Percentiles rank a stretch among this genome's conserved stretches.
Evolutionary conservation across 495 filamentous ascomycete species (phyloP).

Genomic region (Lepraria neglecta): DNA sequence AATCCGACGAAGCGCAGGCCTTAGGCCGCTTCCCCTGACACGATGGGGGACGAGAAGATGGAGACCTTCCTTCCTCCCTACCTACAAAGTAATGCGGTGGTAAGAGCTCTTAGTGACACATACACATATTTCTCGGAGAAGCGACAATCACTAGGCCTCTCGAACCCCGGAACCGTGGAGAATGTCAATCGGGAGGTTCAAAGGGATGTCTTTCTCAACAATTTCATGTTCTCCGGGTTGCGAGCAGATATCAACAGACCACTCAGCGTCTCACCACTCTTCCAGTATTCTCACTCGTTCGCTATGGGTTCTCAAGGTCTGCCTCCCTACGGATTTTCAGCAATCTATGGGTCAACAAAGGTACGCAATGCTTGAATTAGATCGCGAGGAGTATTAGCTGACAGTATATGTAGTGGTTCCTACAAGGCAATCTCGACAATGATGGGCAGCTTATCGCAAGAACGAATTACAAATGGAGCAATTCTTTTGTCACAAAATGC

Average conservation of each 20-base stretch:
- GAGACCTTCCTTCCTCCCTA: conserved; percentile 52
- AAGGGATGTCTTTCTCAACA: conserved; percentile 88
- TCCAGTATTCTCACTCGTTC: conserved; percentile 96
- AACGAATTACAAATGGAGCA: conserved; percentile 83
- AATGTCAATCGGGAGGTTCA: conserved; percentile 86
- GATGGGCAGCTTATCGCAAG: conserved; percentile 73
- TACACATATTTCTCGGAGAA: conserved; percentile 78
- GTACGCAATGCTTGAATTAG: conserved; percentile 22
- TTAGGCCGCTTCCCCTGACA: conserved; percentile 12
- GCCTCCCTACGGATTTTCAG: conserved; percentile 90
- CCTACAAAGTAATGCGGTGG: conserved; percentile 65
- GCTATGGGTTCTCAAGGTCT: conserved; percentile 79
- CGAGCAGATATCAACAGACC: conserved; percentile 93
- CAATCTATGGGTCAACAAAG: conserved; percentile 80
- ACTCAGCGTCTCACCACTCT: conserved; percentile 84
- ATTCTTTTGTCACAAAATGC: conserved; percentile 71
- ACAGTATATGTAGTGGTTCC: conserved; percentile 58
- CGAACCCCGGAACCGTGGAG: conserved; percentile 89
- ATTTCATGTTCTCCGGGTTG: conserved; percentile 91
- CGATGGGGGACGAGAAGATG: conserved; percentile 38
- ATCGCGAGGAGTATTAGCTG: background rate
- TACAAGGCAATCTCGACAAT: conserved; percentile 90
- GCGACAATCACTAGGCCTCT: conserved; percentile 77
- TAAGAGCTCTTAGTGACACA: conserved; percentile 62
- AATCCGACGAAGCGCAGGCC: background rate